Percentiles rank a stretch among this genome's conserved stretches.
phyloP scores from a whole-genome alignment of 2,329 filamentous ascomycete species.

The Fusarium begoniae region DNA sequence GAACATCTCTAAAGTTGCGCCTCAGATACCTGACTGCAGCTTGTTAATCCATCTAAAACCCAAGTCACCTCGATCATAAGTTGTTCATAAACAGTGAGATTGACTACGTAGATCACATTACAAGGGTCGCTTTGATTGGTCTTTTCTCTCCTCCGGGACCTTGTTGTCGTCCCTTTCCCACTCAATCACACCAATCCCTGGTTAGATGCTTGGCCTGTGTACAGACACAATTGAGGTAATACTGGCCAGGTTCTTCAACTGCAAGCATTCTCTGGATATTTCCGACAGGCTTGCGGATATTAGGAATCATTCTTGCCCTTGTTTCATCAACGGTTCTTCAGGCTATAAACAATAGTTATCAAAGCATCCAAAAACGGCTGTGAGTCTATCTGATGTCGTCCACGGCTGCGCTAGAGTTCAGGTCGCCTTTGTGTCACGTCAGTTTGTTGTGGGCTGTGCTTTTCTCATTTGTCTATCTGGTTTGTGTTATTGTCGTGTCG shows the following conservation, averaged over 20 bases:
- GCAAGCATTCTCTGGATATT: constrained; percentile 13
- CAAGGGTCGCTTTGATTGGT: constrained; percentile 18
- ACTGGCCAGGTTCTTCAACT: background rate
- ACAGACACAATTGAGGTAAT: background rate
- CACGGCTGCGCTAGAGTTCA: constrained; percentile 20
- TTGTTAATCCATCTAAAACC: background rate
- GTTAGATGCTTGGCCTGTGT: background rate
- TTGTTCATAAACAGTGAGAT: constrained; percentile 1
- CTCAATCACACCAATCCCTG: constrained; percentile 14
- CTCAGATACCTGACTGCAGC: background rate
- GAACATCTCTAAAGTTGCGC: background rate
- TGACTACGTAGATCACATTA: constrained; percentile 25
- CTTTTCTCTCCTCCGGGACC: background rate
- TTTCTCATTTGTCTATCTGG: constrained; percentile 20
- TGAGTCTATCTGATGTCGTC: background rate
- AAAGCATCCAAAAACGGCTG: background rate
- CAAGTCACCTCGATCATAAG: background rate
- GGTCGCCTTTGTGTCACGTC: constrained; percentile 30
- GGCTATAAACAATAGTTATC: background rate
- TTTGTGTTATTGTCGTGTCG: constrained; percentile 34
- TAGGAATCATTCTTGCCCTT: background rate
- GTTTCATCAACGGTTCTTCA: constrained; percentile 1
- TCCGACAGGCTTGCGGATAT: background rate
- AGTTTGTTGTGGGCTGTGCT: constrained; percentile 23
- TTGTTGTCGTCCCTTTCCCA: background rate